Evolutionary conservation across 495 filamentous ascomycete genomes (phyloP).

Genomic region (Annulohypoxylon bovei): DNA sequence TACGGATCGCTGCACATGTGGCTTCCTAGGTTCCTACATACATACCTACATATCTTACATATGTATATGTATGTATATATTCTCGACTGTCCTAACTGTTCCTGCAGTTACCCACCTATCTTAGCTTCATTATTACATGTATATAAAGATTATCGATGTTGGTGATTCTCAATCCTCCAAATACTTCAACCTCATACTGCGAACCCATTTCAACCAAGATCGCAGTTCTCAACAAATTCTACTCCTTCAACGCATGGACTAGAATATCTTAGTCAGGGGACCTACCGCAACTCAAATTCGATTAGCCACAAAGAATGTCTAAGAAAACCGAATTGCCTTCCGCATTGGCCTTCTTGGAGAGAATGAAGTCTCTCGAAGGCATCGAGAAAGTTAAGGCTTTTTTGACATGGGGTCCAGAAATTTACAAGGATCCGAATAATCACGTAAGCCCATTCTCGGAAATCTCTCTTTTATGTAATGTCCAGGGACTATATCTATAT

Average conservation of each 20-base stretch:
- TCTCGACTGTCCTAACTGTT: background rate
- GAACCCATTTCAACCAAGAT: background rate
- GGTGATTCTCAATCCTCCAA: background rate
- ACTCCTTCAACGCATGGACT: background rate
- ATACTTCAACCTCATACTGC: background rate
- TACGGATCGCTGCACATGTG: background rate
- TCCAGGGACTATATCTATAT: background rate
- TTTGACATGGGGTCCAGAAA: conserved; percentile 10
- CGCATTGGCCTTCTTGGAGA: background rate
- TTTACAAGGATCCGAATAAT: conserved; percentile 17
- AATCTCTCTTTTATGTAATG: background rate
- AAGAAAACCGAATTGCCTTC: background rate
- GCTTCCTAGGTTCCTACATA: background rate
- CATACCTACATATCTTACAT: background rate
- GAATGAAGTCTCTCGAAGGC: conserved; percentile 5
- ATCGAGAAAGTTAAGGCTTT: conserved; percentile 32
- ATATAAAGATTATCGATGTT: background rate
- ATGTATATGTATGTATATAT: background rate
- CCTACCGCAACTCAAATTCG: background rate
- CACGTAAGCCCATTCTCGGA: conserved; percentile 29
- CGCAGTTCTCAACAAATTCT: background rate
- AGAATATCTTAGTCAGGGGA: background rate
- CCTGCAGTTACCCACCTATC: background rate
- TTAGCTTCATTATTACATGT: background rate
- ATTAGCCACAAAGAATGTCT: conserved; percentile 17